Evolutionary conservation across 176 grass and related monocot genomes (phyloP), one percentile per base, ranked within the genome.

Genomic region (Stipa capillata): DNA sequence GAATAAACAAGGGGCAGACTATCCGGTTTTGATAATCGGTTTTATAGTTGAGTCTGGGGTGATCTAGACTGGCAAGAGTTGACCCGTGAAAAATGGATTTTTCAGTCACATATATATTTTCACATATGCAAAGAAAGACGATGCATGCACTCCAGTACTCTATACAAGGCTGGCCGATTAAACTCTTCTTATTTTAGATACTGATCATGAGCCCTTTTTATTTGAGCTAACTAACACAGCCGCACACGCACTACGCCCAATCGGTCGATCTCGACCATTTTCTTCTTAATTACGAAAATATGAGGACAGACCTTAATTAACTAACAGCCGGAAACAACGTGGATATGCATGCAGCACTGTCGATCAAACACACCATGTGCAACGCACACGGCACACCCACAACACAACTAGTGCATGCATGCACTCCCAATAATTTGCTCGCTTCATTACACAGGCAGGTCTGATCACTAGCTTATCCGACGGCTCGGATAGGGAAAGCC

Each of bases 321-420:
- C 80, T n/a, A n/a, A 79, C 75, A 80, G 50, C 33, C 50, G 8
- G 68, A 28, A 80, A 67, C 69, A 84, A 80, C 51, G 41, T 79
- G 68, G 17, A 27, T 45, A 16, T 48, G 48, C 41, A 40, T 6
- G 12, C 40, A 9, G 50, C 76, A 32, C n/a, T 31, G 43, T 39
- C 59, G 3, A 37, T 81, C 72, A 23, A 83, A 84, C 87, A 88
- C 52, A 11, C 81, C 86, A 88, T 84, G 86, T 84, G 86, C 86
- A 27, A n/a, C 41, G 58, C 48, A 40, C 47, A 79, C 42, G n/a
- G n/a, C n/a, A n/a, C n/a, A n/a, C 27, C 73, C 73, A 56, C 55
- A 24, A 45, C 72, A 54, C 62, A 58, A 58, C 42, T 15, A 63
- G 32, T 33, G 68, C 50, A 41, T 44, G 6, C n/a, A n/a, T n/a